A percentile compares a stretch with the other conserved stretches of the same genome.
phyloP scores from a whole-genome alignment of 305 asterid genomes.

The Fraxinus xanthoxyloides region DNA sequence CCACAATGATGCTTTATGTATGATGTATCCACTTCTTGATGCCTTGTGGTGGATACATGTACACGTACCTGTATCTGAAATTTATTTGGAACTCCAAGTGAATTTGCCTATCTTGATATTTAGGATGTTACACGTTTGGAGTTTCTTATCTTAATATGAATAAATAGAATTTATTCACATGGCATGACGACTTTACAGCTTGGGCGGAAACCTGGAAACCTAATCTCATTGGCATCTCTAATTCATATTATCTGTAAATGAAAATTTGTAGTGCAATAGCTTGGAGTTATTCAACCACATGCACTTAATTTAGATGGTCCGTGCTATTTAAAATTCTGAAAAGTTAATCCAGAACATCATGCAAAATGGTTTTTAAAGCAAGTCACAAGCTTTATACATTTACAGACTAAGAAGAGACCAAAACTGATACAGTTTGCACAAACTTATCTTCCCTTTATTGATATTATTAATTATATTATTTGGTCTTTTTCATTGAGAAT shows the following conservation, averaged over 20 bases:
- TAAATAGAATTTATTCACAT: not conserved
- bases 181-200: not conserved
- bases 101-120: not conserved
- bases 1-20: not conserved
- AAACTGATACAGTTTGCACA: not conserved
- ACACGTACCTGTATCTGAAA: not conserved
- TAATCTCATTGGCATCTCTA: not conserved
- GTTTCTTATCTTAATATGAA: not conserved
- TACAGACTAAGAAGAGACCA: not conserved
- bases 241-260: not conserved
- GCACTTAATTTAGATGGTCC: not conserved
- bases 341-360: not conserved
- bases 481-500: not conserved
- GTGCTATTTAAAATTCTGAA: not conserved
- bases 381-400: not conserved
- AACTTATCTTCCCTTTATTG: not conserved
- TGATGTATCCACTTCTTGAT: not conserved
- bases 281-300: not conserved
- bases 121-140: not conserved
- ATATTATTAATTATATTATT: not conserved
- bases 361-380: not conserved
- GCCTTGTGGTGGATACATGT: not conserved
- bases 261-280: not conserved
- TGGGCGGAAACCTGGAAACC: slow-evolving; percentile 1
- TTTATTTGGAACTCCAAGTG: not conserved